phyloP scores from a whole-genome alignment of 495 filamentous ascomycete genomes.

The Trichoderma asperelloides region DNA sequence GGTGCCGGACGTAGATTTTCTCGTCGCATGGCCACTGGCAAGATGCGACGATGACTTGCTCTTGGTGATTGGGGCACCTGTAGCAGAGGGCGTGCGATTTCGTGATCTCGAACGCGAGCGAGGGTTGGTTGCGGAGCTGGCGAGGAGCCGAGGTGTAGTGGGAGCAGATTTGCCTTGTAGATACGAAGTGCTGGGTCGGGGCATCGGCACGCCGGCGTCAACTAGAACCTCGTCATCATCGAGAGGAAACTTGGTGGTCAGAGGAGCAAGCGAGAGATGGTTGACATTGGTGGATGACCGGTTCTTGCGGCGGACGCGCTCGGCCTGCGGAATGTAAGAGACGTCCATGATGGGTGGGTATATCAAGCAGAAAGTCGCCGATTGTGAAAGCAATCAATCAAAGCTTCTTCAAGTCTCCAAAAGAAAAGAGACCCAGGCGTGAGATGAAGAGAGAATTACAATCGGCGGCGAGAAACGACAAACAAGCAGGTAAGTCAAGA shows the following conservation, averaged over 20 bases:
- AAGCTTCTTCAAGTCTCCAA: not conserved
- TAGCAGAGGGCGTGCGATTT: constrained; percentile 22
- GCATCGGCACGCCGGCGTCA: constrained; percentile 18
- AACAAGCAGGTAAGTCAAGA: not conserved
- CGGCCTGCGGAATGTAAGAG: constrained; percentile 44
- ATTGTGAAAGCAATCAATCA: not conserved
- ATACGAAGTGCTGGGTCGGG: constrained; percentile 32
- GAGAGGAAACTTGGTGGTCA: constrained; percentile 58
- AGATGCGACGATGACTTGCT: constrained; percentile 40
- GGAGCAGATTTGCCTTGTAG: constrained; percentile 47
- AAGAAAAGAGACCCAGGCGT: not conserved
- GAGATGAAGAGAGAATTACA: not conserved
- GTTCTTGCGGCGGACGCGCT: constrained; percentile 36
- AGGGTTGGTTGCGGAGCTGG: constrained; percentile 33
- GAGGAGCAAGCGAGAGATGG: constrained; percentile 52
- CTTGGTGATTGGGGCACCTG: constrained; percentile 27
- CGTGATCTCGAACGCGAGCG: constrained; percentile 29
- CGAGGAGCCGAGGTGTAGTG: constrained; percentile 48
- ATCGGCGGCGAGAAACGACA: no score
- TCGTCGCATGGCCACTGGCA: not conserved
- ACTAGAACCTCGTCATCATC: constrained; percentile 28
- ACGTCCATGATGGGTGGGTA: constrained; percentile 33
- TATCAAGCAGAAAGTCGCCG: not conserved
- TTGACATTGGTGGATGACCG: constrained; percentile 38
- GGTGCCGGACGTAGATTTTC: not conserved